phyloP scores from a whole-genome alignment of 2,329 filamentous ascomycete genomes.

The Aspergillus neotritici region DNA sequence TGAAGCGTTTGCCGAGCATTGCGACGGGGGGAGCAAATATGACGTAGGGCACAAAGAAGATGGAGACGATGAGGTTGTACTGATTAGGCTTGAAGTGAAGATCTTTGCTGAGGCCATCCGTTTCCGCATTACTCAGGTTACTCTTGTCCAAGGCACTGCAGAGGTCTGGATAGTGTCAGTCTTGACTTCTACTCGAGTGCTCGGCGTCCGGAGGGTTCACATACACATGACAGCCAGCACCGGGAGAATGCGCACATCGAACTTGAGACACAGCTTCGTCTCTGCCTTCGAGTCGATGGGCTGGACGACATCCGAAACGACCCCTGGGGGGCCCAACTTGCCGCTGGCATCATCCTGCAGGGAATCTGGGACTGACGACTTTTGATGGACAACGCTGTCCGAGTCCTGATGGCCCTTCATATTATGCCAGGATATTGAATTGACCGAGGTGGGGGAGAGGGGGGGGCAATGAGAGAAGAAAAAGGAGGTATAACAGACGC shows the following conservation, averaged over 20 bases:
- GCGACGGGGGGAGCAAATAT: conserved; percentile 61
- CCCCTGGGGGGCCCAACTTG: conserved; percentile 10
- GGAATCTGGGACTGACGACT: conserved; percentile 4
- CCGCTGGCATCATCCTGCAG: conserved; percentile 10
- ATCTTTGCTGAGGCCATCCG: conserved; percentile 44
- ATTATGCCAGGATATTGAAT: too few relatives aligned
- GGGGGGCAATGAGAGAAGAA: too few relatives aligned
- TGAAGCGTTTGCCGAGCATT: conserved; percentile 64
- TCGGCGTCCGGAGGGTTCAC: conserved; percentile 8
- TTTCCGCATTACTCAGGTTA: conserved; percentile 54
- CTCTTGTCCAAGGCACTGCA: conserved; percentile 50
- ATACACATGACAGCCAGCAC: conserved; percentile 54
- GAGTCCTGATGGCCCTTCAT: too few relatives aligned
- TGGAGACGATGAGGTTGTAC: conserved; percentile 63
- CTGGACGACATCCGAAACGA: conserved; percentile 24
- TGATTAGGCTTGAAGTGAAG: conserved; percentile 57
- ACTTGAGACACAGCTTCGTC: conserved; percentile 49
- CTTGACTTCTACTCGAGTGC: not conserved
- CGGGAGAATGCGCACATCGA: conserved; percentile 48
- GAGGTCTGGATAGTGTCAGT: conserved; percentile 40
- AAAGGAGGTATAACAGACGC: too few relatives aligned
- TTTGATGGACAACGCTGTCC: not conserved
- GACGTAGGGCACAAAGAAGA: conserved; percentile 73
- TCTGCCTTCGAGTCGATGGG: conserved; percentile 44
- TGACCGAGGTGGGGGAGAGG: too few relatives aligned